These are phyloP conservation scores for Parachaetomium inaequale DNA, from an alignment of 495 filamentous ascomycete genomes.

Conservation along the genomic window DNA sequence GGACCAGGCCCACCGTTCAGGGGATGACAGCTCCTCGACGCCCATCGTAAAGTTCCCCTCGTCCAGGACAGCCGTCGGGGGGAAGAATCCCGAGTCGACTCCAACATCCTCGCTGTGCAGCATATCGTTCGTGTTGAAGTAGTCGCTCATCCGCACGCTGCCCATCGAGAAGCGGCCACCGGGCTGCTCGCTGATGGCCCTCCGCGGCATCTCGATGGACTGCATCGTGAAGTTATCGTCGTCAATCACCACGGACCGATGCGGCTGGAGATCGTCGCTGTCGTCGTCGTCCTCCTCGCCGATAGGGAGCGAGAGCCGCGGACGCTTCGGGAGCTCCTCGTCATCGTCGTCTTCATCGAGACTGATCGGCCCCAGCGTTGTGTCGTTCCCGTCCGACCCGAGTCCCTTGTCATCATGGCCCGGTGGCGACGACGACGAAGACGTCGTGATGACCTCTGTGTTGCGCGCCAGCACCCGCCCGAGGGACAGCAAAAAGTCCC, in stretches of 20 bases:
- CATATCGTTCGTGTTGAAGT: constrained; percentile 48
- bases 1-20: constrained; percentile 26
- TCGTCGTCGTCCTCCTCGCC: constrained; percentile 55
- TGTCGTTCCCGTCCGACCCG: constrained; percentile 12
- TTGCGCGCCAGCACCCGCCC: constrained; percentile 62
- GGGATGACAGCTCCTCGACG: constrained; percentile 19
- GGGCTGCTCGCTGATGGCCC: constrained; percentile 55
- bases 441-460: constrained; percentile 51
- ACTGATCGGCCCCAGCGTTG: constrained; percentile 34
- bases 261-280: constrained; percentile 56
- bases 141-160: constrained; percentile 64
- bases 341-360: constrained; percentile 59
- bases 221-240: constrained; percentile 65
- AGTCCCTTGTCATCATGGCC: not conserved
- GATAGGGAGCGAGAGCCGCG: constrained; percentile 67
- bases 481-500: constrained; percentile 64
- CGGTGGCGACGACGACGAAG: constrained; percentile 55
- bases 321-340: constrained; percentile 56
- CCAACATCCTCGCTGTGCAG: constrained; percentile 44
- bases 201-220: constrained; percentile 66
- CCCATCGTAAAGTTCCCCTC: constrained; percentile 24
- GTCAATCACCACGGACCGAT: constrained; percentile 60
- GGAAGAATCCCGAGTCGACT: constrained; percentile 48
- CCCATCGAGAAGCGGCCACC: constrained; percentile 33
- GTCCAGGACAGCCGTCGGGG: constrained; percentile 32